A percentile compares a stretch with the other conserved stretches of the same genome.
phyloP scores from a whole-genome alignment of 306 rosid genomes.

The Vigna hirtella region DNA sequence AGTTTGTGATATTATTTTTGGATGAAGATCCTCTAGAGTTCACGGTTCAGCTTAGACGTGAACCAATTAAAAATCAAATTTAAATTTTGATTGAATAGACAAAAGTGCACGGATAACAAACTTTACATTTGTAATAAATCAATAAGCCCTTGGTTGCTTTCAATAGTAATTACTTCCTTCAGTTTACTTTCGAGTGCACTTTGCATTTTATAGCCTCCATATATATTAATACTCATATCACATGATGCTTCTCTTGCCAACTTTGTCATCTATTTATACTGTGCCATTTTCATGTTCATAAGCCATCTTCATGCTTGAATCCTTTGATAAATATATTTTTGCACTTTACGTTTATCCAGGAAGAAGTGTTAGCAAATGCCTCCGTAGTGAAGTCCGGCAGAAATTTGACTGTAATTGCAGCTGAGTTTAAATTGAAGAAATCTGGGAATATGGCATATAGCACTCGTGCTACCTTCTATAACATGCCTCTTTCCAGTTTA shows the following conservation, averaged over 20 bases:
- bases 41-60: too few relatives aligned
- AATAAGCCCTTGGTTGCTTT: not conserved
- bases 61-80: not conserved
- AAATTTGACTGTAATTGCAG: conserved; percentile 66
- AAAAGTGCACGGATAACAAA: not conserved
- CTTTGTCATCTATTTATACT: too few relatives aligned
- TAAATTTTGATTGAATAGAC: conserved; percentile 9
- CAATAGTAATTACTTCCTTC: not conserved
- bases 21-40: too few relatives aligned
- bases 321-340: conserved; percentile 1
- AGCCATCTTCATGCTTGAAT: too few relatives aligned
- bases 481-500: conserved; percentile 51
- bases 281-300: too few relatives aligned
- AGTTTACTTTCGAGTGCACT: conserved; percentile 5
- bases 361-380: conserved; percentile 69
- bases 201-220: not conserved
- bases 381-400: conserved; percentile 77
- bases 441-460: conserved; percentile 59
- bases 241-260: too few relatives aligned
- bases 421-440: conserved; percentile 66
- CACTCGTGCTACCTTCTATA: conserved; percentile 52
- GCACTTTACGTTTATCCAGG: conserved; percentile 51
- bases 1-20: too few relatives aligned
- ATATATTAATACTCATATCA: not conserved
- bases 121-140: too few relatives aligned